phyloP scores from a whole-genome alignment of 164 flowering plant species.

The Dillenia turbinata region DNA sequence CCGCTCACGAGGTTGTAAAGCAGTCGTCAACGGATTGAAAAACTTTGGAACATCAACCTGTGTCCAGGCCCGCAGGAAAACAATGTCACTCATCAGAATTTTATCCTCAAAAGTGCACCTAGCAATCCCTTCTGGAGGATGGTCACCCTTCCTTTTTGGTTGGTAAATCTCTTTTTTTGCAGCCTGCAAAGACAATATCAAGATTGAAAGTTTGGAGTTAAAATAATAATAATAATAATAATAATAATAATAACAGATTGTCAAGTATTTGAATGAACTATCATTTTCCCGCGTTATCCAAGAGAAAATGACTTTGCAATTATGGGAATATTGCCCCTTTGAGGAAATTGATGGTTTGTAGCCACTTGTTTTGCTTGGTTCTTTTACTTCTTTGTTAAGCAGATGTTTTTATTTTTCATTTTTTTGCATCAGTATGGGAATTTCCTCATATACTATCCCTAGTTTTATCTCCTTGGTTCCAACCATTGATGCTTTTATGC shows the following conservation, averaged over 20 bases:
- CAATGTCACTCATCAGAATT: conserved; percentile 90
- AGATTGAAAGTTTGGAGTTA: neutral
- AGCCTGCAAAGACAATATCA: conserved; percentile 49
- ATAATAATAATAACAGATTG: neutral
- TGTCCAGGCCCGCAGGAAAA: conserved; percentile 85
- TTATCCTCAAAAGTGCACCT: conserved; percentile 97
- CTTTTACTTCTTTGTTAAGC: too few relatives aligned
- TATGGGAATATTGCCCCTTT: too few relatives aligned
- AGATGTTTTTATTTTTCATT: too few relatives aligned
- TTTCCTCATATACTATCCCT: too few relatives aligned
- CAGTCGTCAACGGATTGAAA: conserved; percentile 80
- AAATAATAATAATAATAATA: neutral
- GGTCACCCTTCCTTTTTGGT: conserved; percentile 60
- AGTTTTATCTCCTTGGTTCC: too few relatives aligned
- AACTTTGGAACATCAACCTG: conserved; percentile 70
- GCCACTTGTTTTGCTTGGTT: too few relatives aligned
- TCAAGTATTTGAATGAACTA: too few relatives aligned
- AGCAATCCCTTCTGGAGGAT: conserved; percentile 70
- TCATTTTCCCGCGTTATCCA: too few relatives aligned
- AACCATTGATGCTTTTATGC: too few relatives aligned
- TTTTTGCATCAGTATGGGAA: too few relatives aligned
- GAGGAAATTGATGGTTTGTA: too few relatives aligned
- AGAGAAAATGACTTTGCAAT: too few relatives aligned
- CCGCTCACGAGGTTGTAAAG: conserved; percentile 76
- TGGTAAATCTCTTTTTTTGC: conserved; percentile 74